phyloP scores from a whole-genome alignment of 1,284 basidiomycete genomes.

The Ustilago loliicola region DNA sequence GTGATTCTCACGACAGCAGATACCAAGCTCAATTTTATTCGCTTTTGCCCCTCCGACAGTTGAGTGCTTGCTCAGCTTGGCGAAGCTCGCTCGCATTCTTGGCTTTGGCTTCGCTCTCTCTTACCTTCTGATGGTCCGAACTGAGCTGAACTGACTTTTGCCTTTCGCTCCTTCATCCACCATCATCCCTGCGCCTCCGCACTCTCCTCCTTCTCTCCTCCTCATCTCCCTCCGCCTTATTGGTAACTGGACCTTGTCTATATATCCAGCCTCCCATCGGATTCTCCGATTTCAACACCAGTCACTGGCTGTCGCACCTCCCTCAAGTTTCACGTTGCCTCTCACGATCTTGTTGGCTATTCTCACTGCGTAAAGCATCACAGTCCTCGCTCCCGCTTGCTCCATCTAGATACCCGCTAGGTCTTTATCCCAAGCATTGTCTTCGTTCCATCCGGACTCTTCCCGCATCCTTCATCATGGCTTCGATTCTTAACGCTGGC shows the following conservation, averaged over 20 bases:
- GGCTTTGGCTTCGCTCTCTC: neutral
- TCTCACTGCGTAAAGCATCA: neutral
- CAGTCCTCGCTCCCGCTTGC: neutral
- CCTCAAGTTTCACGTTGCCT: neutral
- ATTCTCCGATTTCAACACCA: neutral
- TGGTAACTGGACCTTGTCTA: constrained; percentile 24
- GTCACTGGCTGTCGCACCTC: neutral
- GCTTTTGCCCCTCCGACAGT: constrained; percentile 1
- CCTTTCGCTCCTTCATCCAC: neutral
- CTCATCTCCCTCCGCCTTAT: neutral
- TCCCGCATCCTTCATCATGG: constrained; percentile 20
- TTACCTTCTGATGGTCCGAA: constrained; percentile 7
- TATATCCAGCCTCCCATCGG: constrained; percentile 15
- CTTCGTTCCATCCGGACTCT: constrained; percentile 3
- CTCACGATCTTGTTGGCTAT: neutral
- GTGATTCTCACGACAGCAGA: constrained; percentile 1
- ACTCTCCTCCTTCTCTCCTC: neutral
- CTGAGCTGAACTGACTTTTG: neutral
- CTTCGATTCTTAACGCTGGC: constrained; percentile 43
- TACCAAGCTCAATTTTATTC: neutral
- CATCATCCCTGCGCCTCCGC: constrained; percentile 11
- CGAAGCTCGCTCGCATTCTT: neutral
- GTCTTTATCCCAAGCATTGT: neutral
- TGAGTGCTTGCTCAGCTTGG: constrained; percentile 13
- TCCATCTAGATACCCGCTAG: constrained; percentile 9